Evolutionary conservation across 352 stramenopile species (phyloP).

Genomic region (Pythium dissotocum): DNA sequence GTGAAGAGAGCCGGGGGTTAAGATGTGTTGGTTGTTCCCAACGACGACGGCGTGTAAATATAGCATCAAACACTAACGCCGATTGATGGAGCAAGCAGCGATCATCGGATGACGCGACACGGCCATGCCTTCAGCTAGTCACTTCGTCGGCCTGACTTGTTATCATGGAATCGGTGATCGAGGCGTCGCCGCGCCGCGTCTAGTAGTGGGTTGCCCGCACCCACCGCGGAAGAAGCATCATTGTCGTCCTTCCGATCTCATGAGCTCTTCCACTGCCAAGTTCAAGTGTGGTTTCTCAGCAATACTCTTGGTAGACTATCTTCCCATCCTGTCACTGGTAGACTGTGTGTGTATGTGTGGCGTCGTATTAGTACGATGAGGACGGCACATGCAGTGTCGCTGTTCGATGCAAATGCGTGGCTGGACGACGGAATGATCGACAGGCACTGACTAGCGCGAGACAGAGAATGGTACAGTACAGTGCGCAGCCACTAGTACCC

Average conservation of each 20-base stretch:
- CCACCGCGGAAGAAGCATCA: background rate
- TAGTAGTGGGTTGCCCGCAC: background rate
- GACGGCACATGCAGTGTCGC: background rate
- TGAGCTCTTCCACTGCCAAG: too few species aligned
- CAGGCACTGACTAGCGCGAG: background rate
- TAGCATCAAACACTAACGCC: background rate
- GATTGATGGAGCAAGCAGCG: background rate
- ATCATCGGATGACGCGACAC: background rate
- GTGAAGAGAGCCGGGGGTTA: background rate
- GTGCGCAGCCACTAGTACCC: background rate
- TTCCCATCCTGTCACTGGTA: too few species aligned
- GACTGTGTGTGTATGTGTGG: too few species aligned
- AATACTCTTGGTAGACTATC: too few species aligned
- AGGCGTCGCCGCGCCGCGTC: background rate
- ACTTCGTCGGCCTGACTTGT: background rate
- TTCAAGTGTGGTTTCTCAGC: too few species aligned
- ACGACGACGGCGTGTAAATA: background rate
- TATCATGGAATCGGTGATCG: background rate
- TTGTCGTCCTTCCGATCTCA: too few species aligned
- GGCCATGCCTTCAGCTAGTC: background rate
- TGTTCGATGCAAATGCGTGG: background rate
- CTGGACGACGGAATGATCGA: too few species aligned
- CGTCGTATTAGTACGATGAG: too few species aligned
- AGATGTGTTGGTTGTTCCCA: too few species aligned
- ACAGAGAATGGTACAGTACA: background rate